phyloP scores from a whole-genome alignment of 768 basidiomycete genomes.

The Erythrobasidium yunnanense region DNA sequence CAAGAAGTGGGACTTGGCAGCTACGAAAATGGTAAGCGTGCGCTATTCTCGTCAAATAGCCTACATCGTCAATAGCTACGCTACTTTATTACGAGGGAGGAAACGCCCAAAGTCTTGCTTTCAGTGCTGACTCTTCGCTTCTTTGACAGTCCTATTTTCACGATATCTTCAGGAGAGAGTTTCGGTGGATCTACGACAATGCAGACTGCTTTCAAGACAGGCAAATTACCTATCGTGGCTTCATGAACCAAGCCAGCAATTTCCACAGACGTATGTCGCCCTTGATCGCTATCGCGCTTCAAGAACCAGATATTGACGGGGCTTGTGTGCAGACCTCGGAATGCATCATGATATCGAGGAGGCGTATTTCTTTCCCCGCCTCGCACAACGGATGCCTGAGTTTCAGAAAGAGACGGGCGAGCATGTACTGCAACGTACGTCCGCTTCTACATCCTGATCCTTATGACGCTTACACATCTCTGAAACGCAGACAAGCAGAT shows the following conservation, averaged over 20 bases:
- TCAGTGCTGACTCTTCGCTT: too few species aligned
- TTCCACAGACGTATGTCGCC: not conserved
- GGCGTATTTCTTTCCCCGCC: conserved; percentile 41
- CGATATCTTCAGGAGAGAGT: not conserved
- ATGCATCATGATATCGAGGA: conserved; percentile 29
- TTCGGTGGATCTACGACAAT: not conserved
- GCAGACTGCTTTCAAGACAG: not conserved
- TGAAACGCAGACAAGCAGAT: conserved; percentile 6
- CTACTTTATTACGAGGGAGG: too few species aligned
- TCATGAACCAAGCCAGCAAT: not conserved
- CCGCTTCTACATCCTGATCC: not conserved
- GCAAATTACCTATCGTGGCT: not conserved
- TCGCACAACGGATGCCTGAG: conserved; percentile 42
- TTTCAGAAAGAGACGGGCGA: conserved; percentile 41
- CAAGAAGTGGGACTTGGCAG: too few species aligned
- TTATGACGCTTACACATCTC: not conserved
- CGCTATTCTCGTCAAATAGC: too few species aligned
- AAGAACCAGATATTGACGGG: not conserved
- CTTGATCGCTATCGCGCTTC: not conserved
- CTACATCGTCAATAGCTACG: too few species aligned
- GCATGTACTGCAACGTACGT: conserved; percentile 41
- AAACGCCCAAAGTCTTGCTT: too few species aligned
- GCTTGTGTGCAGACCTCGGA: not conserved
- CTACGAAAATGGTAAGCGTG: too few species aligned
- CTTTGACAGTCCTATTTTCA: too few species aligned